A percentile compares a stretch with the other conserved stretches of the same genome.
Evolutionary conservation across 805 yeast genomes (phyloP).

Genomic region (Candida manassasensis): DNA sequence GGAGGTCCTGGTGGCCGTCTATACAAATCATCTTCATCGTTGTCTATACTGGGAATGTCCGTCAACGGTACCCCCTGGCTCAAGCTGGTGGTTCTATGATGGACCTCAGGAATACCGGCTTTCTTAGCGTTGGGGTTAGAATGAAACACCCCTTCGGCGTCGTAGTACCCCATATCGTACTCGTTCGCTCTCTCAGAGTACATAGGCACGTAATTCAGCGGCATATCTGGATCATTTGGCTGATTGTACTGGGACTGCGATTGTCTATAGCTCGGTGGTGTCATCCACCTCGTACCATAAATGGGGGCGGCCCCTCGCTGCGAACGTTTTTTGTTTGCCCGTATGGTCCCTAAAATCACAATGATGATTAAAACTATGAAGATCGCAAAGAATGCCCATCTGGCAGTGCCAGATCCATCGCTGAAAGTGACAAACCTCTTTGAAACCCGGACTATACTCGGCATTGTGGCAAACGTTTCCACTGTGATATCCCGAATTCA

Average conservation of each 20-base stretch:
- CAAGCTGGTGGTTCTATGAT: conserved; percentile 15
- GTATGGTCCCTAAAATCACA: conserved; percentile 42
- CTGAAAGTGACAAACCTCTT: too few relatives aligned
- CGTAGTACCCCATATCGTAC: conserved; percentile 76
- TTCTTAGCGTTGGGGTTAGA: conserved; percentile 28
- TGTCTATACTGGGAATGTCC: conserved; percentile 3
- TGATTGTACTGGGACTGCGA: conserved; percentile 55
- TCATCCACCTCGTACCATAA: conserved; percentile 78
- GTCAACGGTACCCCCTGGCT: conserved; percentile 15
- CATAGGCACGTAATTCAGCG: conserved; percentile 54
- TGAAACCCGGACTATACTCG: too few relatives aligned
- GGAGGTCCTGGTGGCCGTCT: conserved; percentile 10
- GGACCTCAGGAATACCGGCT: conserved; percentile 15
- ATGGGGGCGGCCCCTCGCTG: conserved; percentile 53
- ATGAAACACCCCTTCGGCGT: conserved; percentile 48
- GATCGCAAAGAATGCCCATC: conserved; percentile 66
- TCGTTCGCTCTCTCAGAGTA: conserved; percentile 65
- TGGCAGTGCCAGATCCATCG: conserved; percentile 34
- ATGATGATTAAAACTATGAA: conserved; percentile 46
- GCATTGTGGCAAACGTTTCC: too few relatives aligned
- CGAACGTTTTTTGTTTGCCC: conserved; percentile 51
- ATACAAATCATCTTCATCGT: conserved; percentile 10
- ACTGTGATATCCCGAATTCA: too few relatives aligned
- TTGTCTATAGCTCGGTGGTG: conserved; percentile 74
- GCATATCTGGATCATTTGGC: conserved; percentile 39